Evolutionary conservation across 768 basidiomycete species (phyloP), one percentile per base, ranked within the genome.

Genomic region (Serendipita sp.): DNA sequence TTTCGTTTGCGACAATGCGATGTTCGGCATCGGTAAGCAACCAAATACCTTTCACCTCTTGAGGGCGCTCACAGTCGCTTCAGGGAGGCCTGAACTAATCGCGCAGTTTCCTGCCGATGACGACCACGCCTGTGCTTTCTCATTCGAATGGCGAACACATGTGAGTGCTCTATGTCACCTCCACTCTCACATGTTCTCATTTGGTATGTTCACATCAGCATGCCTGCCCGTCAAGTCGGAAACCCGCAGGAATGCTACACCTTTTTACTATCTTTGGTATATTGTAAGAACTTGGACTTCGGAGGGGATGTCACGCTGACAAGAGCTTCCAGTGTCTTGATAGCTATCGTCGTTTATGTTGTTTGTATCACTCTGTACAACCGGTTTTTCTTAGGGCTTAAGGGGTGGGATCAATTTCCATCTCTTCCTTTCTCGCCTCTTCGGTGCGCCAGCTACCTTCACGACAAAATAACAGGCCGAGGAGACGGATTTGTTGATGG

Each of bases 91-190:
- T 4, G 70, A 74, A 15, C 77, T 93, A 3, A 73, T 90, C 2
- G 84, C 82, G 1, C 83, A 86, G 58, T 80, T 91, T 28, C 88
- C 88, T 3, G 82, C 83, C 5, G 80, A 81, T 15, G 83, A 86
- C 38, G 80, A 85, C 7, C 71, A 70, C 32, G 83, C 82, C n/a
- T 94, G 92, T 72, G 80, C 83, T 11, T 92, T 85, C 71, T 81
- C 87, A 65, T 74, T 94, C 45, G 89, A 93, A 75, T 94, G 92
- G 92, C 77, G 80, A 64, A 92, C 88, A 3, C 83, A 83, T 69
- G 90, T 92, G 68, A 70, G 81, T 73, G 3, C 34, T 28, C 32
- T n/a, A 35, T 7, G 41, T n/a, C 1, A 44, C 2, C 10, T 28
- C 16, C 13, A 37, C 3, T 66, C 34, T 53, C 16, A 18, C 15